phyloP scores from a whole-genome alignment of 1,284 basidiomycete species.

The Schizopora paradoxa region DNA sequence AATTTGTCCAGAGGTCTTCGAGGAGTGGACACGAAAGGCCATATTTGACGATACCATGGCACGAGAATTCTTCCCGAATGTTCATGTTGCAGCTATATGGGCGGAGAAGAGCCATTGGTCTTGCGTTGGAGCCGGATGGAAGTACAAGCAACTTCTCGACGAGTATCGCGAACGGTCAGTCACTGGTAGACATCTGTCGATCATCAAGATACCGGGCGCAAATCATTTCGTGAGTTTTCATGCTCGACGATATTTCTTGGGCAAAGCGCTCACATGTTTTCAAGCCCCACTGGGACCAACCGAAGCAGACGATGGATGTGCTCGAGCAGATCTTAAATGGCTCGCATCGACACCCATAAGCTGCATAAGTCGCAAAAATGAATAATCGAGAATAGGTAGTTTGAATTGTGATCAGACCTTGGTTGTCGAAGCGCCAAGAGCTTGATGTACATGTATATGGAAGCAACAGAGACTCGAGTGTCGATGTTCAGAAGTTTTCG shows the following conservation, averaged over 20 bases:
- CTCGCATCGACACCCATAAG: too few relatives aligned
- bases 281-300: conserved; percentile 6
- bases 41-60: conserved; percentile 13
- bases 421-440: too few relatives aligned
- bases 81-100: conserved; percentile 13
- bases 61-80: conserved; percentile 11
- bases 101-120: conserved; percentile 16
- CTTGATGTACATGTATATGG: too few relatives aligned
- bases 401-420: too few relatives aligned
- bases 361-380: too few relatives aligned
- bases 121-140: conserved; percentile 14
- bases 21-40: conserved; percentile 12
- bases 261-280: too few relatives aligned
- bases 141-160: conserved; percentile 9
- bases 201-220: conserved; percentile 14
- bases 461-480: too few relatives aligned
- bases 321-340: too few relatives aligned
- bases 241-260: too few relatives aligned
- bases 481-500: too few relatives aligned
- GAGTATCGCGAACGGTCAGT: conserved; percentile 7
- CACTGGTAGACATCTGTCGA: conserved; percentile 11
- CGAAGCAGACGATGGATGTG: conserved; percentile 10
- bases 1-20: conserved; percentile 2
- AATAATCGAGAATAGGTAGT: too few relatives aligned
- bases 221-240: conserved; percentile 20